Conservation (phyloP, 2,329 filamentous ascomycete genomes). For the Sporothrix globosa region DNA sequence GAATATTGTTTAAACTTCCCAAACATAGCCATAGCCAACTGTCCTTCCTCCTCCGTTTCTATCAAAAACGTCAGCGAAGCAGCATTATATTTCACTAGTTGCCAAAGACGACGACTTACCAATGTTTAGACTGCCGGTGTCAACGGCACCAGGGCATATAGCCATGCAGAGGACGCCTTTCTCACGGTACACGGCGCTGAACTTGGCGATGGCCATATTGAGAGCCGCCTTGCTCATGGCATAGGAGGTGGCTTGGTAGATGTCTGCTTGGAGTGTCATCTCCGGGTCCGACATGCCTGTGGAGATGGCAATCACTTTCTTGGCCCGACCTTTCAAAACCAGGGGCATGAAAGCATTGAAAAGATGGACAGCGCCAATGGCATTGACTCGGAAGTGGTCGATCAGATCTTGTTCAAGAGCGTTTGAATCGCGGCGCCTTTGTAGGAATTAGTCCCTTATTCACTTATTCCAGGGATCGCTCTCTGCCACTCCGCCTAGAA, state of each 20-base stretch:
- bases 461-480: too few species aligned
- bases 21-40: slow-evolving; percentile 31
- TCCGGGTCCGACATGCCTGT: background rate
- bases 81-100: too few species aligned
- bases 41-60: slow-evolving; percentile 31
- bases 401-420: background rate
- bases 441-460: too few species aligned
- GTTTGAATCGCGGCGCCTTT: background rate
- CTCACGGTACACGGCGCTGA: slow-evolving; percentile 6
- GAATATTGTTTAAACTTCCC: slow-evolving; percentile 32
- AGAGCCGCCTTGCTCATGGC: background rate
- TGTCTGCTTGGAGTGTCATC: slow-evolving; percentile 1
- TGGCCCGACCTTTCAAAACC: background rate
- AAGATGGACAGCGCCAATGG: background rate
- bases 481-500: too few species aligned
- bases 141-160: slow-evolving; percentile 8
- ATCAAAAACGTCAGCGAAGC: slow-evolving; percentile 19
- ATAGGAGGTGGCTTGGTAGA: slow-evolving; percentile 9
- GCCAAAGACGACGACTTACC: background rate
- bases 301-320: slow-evolving; percentile 8
- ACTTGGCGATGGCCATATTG: slow-evolving; percentile 2
- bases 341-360: slow-evolving; percentile 6
- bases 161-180: background rate
- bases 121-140: background rate
- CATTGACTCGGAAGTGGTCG: background rate